Evolutionary conservation across 192 early-diverging fungal species (phyloP), one percentile per base, ranked within the genome.

Genomic region (Coemansia interrupta): DNA sequence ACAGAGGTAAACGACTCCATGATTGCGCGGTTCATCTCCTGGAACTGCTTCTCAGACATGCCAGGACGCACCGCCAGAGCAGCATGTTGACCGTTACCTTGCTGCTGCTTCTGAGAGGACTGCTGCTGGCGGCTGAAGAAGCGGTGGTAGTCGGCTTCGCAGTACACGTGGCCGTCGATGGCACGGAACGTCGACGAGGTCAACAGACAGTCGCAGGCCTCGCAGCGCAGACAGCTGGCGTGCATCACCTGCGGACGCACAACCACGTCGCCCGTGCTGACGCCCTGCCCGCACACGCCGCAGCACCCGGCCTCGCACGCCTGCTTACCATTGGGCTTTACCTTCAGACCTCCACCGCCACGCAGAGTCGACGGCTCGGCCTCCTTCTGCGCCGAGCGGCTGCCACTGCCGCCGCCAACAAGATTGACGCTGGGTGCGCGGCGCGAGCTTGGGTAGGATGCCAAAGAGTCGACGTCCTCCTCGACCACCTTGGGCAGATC

Each of bases 1-100:
- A 80, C 77, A 7, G 77, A 80, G 0, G 77, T 80, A 45, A 73
- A 80, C 23, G 77, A 80, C 66, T 73, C 77, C 77, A 73, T 73
- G 71, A 80, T 73, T 13, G 72, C 70, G 7, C 60, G 58, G 66
- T 78, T 78, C 76, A 78, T 78, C 12, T 53, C 49, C 50, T 49
- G 42, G 58, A 71, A 72, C 62, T 63, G 54, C 51, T 64, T 67
- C 48, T 71, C 69, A 24, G 74, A 68, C n/a, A 78, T 56, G 18
- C 58, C 65, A 1, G 75, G 66, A 8, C 62, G 69, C 47, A 64
- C 45, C 0, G 65, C 54, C 24, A 36, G 32, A 6, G 32, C 32
- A 11, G 32, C 32, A 36, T 36, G 32, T 7, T 36, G 32, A 2
- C 32, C 32, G 72, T 60, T 4, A 39, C 68, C 69, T 62, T 64